Evolutionary conservation across 1,139 yeast species (phyloP), one percentile per base, ranked within the genome.

Genomic region (Sugiyamaella pinicola): DNA sequence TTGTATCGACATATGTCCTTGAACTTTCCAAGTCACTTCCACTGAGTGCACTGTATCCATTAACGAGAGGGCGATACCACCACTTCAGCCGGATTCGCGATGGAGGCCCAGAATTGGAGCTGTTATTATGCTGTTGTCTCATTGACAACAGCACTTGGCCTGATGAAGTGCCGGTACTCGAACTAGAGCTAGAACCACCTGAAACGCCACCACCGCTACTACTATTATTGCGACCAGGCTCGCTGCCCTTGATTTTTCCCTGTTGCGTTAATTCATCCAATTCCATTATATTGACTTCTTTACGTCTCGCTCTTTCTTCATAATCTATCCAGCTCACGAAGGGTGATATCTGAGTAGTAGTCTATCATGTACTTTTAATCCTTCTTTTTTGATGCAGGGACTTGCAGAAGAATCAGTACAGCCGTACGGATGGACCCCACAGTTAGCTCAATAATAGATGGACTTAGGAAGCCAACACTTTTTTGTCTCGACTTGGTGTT

Each of bases 11-110:
- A 34, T 48, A 48, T 37, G 40, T 34, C 28, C 54, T 33, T 9
- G 58, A 49, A 18, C 49, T 46, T 31, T 54, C 57, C 22, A 51
- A 33, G 12, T 49, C 51, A 31, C 51, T 53, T 18, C 58, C 55
- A 18, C 56, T 42, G 49, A 55, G 51, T 18, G 56, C 38, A 26
- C 51, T 52, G 33, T 55, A 52, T 19, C 47, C 51, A 29, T 51
- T 46, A 28, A 54, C 54, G 8, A 51, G 45, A 26, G 51, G 47
- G 19, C 49, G 48, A 41, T 56, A 58, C 59, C 59, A 56, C 29
- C 52, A 37, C 15, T 52, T 29, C 12, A 15, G 35, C 35, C 50
- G 44, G 31, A 47, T 28, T 7, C 18, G 28, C 24, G 41, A 26
- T 9, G n/a, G 22, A 9, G 42, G 44, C 4, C 31, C 13, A 15